phyloP scores from a whole-genome alignment of 495 filamentous ascomycete species.

The Jackrogersella minutella region DNA sequence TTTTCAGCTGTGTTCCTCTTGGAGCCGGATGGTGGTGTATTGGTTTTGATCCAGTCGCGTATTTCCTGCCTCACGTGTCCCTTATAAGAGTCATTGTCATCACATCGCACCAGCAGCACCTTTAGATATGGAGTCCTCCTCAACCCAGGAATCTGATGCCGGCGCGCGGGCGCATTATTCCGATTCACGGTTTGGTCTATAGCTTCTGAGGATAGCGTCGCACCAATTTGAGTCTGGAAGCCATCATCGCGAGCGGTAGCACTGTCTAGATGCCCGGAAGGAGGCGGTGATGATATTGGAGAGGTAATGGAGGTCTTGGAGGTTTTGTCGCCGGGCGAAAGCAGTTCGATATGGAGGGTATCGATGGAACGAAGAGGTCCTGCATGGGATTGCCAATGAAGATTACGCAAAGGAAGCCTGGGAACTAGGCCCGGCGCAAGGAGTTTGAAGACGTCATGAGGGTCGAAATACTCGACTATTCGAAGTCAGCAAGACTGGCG shows the following conservation, averaged over 20 bases:
- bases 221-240: constrained; percentile 55
- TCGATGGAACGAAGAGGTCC: constrained; percentile 91
- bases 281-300: constrained; percentile 48
- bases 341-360: constrained; percentile 87
- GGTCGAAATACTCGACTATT: constrained; percentile 82
- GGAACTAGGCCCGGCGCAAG: constrained; percentile 78
- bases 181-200: constrained; percentile 40
- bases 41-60: constrained; percentile 87
- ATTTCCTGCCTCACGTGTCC: constrained; percentile 75
- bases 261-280: constrained; percentile 53
- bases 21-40: constrained; percentile 62
- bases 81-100: constrained; percentile 95
- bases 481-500: constrained; percentile 20
- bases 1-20: constrained; percentile 65
- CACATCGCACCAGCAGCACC: constrained; percentile 85
- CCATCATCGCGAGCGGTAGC: constrained; percentile 57
- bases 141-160: constrained; percentile 95
- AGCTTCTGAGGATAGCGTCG: constrained; percentile 45
- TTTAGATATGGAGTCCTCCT: constrained; percentile 95
- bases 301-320: constrained; percentile 50
- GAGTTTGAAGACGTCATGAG: constrained; percentile 81
- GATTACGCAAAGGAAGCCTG: constrained; percentile 87
- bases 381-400: constrained; percentile 95
- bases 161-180: constrained; percentile 53
- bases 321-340: constrained; percentile 60